Evolutionary conservation across 148 eudicot species (phyloP), one percentile per base, ranked within the genome.

Genomic region (Heliosperma pusillum): DNA sequence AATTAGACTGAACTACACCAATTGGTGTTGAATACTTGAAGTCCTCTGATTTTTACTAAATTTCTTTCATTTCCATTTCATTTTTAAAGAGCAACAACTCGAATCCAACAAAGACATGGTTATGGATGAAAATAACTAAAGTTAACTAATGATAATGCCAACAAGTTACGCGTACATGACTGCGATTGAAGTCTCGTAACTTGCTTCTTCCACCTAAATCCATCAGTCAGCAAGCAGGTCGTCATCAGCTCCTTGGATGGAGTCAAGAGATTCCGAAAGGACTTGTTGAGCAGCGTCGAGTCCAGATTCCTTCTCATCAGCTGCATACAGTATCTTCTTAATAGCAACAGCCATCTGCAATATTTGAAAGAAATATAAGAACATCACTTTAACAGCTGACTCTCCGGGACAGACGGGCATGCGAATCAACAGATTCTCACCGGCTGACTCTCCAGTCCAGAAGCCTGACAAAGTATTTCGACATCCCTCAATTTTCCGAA

Each of bases 401-500:
- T 65, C 76, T 88, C 96, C 16, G 85, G 29, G 55, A 87, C 86
- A 30, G 93, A 78, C 42, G 7, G 7, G 42, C 42, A 7, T 36
- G 8, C 1, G 10, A 36, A 6, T 71, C 59, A 16, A 60, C 3
- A 40, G 57, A 73, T 30, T 58, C 86, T 89, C 85, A 94, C 98
- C 79, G 93, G 93, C 8, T 72, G 73, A 70, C 83, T 65, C 76
- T 88, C 96, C 19, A 86, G 29, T 58, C 87, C 87, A 26, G 93
- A 78, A 62, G 85, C 77, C 81, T 91, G 97, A 82, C 97, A 94
- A 45, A 94, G 89, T 70, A 90, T 82, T 82, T 94, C 97, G 30
- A 94, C 82, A 82, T 94, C 97, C 47, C 96, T 81, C 71, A 94
- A 77, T 72, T 94, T 94, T 11, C 89, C 85, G 71, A 91, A 94